Conservation (phyloP, 495 filamentous ascomycete species). For the Penicillium ochrochloron region DNA sequence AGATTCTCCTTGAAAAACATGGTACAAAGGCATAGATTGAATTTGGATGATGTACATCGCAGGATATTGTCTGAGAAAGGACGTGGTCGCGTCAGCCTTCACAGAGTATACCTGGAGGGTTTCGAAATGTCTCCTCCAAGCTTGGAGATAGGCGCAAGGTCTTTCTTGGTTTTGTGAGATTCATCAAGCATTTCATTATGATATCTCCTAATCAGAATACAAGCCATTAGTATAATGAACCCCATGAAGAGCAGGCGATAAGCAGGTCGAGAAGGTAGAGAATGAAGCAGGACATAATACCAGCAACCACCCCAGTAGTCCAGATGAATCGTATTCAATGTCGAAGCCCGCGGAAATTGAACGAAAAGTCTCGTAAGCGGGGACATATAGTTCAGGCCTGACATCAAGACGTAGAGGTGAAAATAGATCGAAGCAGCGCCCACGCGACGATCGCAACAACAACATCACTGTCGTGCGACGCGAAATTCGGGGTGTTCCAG, state of each 20-base stretch:
- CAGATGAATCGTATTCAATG: background rate
- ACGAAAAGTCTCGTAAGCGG: background rate
- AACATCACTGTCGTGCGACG: conserved; percentile 1
- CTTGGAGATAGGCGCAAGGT: background rate
- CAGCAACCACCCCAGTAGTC: too few relatives aligned
- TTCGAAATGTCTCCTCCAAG: background rate
- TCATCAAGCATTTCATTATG: background rate
- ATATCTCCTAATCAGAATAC: background rate
- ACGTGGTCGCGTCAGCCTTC: background rate
- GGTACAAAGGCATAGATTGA: background rate
- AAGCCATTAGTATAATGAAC: background rate
- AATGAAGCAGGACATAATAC: background rate
- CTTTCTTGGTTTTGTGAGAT: background rate
- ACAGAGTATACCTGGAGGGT: background rate
- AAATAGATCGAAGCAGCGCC: background rate
- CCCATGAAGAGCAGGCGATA: background rate
- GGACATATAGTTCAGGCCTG: conserved; percentile 7
- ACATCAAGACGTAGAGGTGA: background rate
- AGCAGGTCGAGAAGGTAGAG: background rate
- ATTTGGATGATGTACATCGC: background rate
- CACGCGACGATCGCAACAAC: background rate
- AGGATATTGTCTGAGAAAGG: background rate
- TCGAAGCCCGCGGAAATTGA: background rate
- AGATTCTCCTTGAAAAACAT: background rate
- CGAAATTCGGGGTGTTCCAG: background rate